A percentile compares a stretch with the other conserved stretches of the same genome.
These are phyloP conservation scores for Saccharomyces paradoxus DNA, from an alignment of 805 yeast genomes.

Conservation along the genomic window DNA sequence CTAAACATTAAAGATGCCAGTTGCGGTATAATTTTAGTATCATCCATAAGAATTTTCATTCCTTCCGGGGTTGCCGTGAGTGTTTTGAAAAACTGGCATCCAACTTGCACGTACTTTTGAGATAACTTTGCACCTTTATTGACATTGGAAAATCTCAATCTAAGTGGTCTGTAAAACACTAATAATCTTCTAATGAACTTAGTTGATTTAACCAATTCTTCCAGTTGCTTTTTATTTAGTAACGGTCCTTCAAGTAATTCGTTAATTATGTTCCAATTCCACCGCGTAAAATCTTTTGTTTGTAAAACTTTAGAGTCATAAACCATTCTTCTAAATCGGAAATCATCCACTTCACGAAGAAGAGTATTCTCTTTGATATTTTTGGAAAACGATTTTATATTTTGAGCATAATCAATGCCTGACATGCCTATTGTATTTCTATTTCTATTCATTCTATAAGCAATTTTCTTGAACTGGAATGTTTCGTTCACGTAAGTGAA, in stretches of 20 bases:
- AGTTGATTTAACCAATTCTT: conserved; percentile 69
- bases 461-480: conserved; percentile 42
- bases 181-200: conserved; percentile 77
- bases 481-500: conserved; percentile 14
- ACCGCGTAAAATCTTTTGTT: conserved; percentile 68
- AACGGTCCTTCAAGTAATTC: conserved; percentile 80
- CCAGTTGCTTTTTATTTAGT: conserved; percentile 60
- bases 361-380: conserved; percentile 19
- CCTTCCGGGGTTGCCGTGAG: conserved; percentile 61
- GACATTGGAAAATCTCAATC: conserved; percentile 61
- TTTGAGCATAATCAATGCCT: conserved; percentile 17
- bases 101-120: conserved; percentile 56
- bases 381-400: conserved; percentile 18
- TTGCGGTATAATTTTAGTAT: conserved; percentile 71
- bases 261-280: conserved; percentile 79
- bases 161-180: conserved; percentile 87
- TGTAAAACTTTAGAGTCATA: conserved; percentile 62
- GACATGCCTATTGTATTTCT: conserved; percentile 32
- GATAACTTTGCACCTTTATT: conserved; percentile 41
- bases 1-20: conserved; percentile 71
- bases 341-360: conserved; percentile 45
- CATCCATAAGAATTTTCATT: conserved; percentile 52
- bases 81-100: conserved; percentile 64
- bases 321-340: conserved; percentile 57
- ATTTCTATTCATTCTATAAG: conserved; percentile 34